These are phyloP conservation scores for Gaeumannomyces sp. DNA, from an alignment of 2,329 filamentous ascomycete genomes.

Conservation along the genomic window DNA sequence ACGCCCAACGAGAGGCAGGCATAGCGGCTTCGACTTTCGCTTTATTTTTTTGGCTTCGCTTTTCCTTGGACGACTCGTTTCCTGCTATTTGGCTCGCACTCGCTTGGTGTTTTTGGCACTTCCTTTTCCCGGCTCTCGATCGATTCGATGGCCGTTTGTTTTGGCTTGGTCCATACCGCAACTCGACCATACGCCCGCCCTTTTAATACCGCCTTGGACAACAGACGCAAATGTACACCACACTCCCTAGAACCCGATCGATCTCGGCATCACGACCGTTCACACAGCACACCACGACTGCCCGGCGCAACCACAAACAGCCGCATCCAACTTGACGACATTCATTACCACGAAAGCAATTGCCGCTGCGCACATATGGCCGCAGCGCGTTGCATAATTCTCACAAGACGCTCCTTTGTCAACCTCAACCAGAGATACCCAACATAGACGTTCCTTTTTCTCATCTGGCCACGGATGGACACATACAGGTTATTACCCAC, in stretches of 20 bases:
- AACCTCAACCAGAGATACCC: constrained; percentile 30
- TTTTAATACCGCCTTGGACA: constrained; percentile 20
- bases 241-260: constrained; percentile 12
- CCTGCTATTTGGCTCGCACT: constrained; percentile 12
- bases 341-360: constrained; percentile 30
- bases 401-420: constrained; percentile 27
- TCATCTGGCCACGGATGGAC: constrained; percentile 21
- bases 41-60: constrained; percentile 17
- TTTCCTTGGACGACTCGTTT: constrained; percentile 22
- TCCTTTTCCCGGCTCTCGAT: constrained; percentile 12
- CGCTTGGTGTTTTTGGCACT: constrained; percentile 14
- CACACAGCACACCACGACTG: constrained; percentile 5
- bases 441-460: constrained; percentile 39
- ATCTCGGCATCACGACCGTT: constrained; percentile 5
- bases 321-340: constrained; percentile 16
- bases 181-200: constrained; percentile 16
- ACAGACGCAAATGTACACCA: constrained; percentile 15
- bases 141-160: constrained; percentile 9
- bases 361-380: constrained; percentile 9
- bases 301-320: constrained; percentile 3
- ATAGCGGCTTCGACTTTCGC: constrained; percentile 18
- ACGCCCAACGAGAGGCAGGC: constrained; percentile 28
- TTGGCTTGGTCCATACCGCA: neutral
- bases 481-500: constrained; percentile 4
- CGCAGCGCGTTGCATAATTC: constrained; percentile 17